Percentiles rank a stretch among this genome's conserved stretches.
phyloP scores from a whole-genome alignment of 352 stramenopile genomes.

The Pythium sukuiense region DNA sequence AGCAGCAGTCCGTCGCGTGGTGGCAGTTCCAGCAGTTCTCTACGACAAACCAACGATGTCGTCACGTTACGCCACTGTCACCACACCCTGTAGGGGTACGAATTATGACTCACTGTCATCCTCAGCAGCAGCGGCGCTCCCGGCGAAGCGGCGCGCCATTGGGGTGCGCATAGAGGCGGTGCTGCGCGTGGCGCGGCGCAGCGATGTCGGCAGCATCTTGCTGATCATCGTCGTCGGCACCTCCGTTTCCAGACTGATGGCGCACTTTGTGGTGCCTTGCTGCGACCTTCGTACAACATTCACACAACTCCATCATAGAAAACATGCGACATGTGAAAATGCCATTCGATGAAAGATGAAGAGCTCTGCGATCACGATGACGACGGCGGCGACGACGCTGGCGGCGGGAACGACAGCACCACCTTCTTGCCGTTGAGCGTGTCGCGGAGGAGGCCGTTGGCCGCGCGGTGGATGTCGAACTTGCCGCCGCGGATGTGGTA shows the following conservation, averaged over 20 bases:
- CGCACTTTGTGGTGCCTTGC: neutral
- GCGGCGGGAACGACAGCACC: conserved; percentile 74
- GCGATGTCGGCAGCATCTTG: conserved; percentile 14
- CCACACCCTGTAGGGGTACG: neutral
- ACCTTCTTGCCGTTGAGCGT: conserved; percentile 83
- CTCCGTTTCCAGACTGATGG: neutral
- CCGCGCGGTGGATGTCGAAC: conserved; percentile 72
- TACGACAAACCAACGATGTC: conserved; percentile 4
- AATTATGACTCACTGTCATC: conserved; percentile 11
- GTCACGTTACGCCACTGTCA: neutral
- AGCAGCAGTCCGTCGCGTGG: conserved; percentile 76
- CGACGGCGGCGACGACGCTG: conserved; percentile 6
- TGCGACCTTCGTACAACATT: conserved; percentile 12
- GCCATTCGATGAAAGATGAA: neutral
- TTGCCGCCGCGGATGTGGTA: conserved; percentile 77
- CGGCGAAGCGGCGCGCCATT: conserved; percentile 2
- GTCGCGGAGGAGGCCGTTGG: conserved; percentile 72
- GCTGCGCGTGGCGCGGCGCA: conserved; percentile 14
- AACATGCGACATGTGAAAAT: conserved; percentile 22
- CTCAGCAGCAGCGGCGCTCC: conserved; percentile 7
- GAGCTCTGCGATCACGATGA: neutral
- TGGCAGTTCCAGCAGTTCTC: conserved; percentile 83
- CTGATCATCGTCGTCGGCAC: conserved; percentile 12
- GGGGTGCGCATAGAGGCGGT: neutral
- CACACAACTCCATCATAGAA: conserved; percentile 1